Percentiles rank a stretch among this genome's conserved stretches.
These are phyloP conservation scores for Laguncularia racemosa DNA, from an alignment of 345 rosid species.

Conservation along the genomic window DNA sequence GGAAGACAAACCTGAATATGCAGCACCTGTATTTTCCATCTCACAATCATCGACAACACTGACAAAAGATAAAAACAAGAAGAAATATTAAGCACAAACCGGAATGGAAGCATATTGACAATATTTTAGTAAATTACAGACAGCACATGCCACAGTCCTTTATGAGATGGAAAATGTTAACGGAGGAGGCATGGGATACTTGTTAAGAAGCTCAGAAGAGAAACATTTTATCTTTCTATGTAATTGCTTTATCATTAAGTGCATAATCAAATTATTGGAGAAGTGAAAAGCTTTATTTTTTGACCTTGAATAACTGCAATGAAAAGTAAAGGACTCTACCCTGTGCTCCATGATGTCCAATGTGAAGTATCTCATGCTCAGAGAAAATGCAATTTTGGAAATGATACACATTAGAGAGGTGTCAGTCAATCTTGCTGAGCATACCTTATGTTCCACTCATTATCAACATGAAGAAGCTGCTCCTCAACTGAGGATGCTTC, in stretches of 20 bases:
- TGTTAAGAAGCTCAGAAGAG: too few relatives aligned
- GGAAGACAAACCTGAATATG: conserved; percentile 51
- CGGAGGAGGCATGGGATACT: too few relatives aligned
- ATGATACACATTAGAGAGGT: neutral
- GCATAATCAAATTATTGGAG: too few relatives aligned
- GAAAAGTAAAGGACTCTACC: too few relatives aligned
- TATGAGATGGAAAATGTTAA: too few relatives aligned
- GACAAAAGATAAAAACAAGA: conserved; percentile 1
- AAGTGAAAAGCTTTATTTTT: too few relatives aligned
- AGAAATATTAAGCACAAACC: neutral
- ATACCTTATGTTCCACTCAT: conserved; percentile 96
- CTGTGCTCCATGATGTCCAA: too few relatives aligned
- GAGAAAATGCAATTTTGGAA: neutral
- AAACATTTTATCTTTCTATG: too few relatives aligned
- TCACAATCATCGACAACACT: conserved; percentile 67
- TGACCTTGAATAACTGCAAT: too few relatives aligned
- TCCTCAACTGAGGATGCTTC: conserved; percentile 35
- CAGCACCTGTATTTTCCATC: conserved; percentile 24
- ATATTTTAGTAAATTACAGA: neutral
- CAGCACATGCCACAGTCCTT: too few relatives aligned
- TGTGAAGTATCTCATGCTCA: neutral
- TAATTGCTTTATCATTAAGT: too few relatives aligned
- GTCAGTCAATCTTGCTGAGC: neutral
- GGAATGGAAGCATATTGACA: neutral
- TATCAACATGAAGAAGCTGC: conserved; percentile 69